A percentile compares a stretch with the other conserved stretches of the same genome.
These are phyloP conservation scores for Thelonectria olida DNA, from an alignment of 2,329 filamentous ascomycete genomes.

Conservation along the genomic window DNA sequence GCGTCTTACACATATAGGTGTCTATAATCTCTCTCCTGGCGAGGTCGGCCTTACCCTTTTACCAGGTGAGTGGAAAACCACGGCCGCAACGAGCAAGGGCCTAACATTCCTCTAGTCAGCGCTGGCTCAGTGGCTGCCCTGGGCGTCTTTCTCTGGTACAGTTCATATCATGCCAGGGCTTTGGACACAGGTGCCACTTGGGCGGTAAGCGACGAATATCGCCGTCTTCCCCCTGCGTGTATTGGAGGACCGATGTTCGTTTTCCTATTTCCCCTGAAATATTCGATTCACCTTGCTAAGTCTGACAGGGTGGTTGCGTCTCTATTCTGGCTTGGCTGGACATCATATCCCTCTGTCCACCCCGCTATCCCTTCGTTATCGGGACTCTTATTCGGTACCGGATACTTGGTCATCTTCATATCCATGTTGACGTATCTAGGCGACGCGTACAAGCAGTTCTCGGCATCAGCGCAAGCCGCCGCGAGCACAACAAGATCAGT, in stretches of 20 bases:
- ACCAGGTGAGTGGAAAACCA: conserved; percentile 13
- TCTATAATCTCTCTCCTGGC: conserved; percentile 9
- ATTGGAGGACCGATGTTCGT: conserved; percentile 16
- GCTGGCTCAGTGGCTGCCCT: conserved; percentile 11
- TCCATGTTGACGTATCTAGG: conserved; percentile 19
- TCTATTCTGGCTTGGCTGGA: conserved; percentile 34
- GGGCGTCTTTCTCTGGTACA: conserved; percentile 23
- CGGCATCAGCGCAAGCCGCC: conserved; percentile 15
- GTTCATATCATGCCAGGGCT: conserved; percentile 16
- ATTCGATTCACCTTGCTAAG: not conserved
- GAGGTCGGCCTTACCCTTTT: conserved; percentile 6
- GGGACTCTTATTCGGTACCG: conserved; percentile 1
- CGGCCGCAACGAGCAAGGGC: too few relatives aligned
- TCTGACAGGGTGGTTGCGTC: conserved; percentile 14
- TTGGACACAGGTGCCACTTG: conserved; percentile 14
- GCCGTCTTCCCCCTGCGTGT: conserved; percentile 28
- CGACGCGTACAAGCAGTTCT: conserved; percentile 12
- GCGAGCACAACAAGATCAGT: conserved; percentile 18
- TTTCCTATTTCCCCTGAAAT: too few relatives aligned
- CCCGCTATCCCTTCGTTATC: not conserved
- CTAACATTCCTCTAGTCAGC: not conserved
- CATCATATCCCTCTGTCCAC: not conserved
- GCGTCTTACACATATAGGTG: not conserved
- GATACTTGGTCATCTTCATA: conserved; percentile 11
- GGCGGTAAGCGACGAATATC: conserved; percentile 25